Base-by-base conservation (phyloP, 805 yeast species). In the Candida sanyiensis region DNA sequence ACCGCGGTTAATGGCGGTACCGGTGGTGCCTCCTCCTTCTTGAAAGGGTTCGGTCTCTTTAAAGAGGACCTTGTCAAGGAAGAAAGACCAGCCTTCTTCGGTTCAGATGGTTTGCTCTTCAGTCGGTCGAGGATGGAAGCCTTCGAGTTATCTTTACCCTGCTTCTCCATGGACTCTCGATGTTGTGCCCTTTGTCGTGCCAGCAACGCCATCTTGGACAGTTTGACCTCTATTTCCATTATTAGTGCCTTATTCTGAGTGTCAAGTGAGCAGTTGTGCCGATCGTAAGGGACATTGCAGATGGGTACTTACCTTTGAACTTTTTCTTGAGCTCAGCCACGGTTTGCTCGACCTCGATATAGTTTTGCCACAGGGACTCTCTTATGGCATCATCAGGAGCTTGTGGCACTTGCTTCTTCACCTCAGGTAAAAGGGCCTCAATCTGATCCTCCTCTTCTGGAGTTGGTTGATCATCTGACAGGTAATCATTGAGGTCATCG, bases 291-390 rank as follows among this genome's bases (percentile, higher is more conserved):
- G 7, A 13, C 17, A 20, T 20, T n/a, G n/a, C n/a, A 17, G n/a
- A 13, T 18, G 19, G 17, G 16, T 15, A 15, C 18, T 21, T 27
- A n/a, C 18, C 32, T 10, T 33, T 7, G 7, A 7, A 47, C 54
- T 42, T 44, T 52, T 63, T 59, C 43, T 54, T 56, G 31, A 69
- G 38, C 42, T 77, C 80, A 23, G 60, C 64, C 7, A 78, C 47
- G 0, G 85, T 57, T 10, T 69, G 69, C 4, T 70, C 74, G 5
- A 77, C 50, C 30, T 73, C 77, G 51, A 72, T 72, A 52, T 78
- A 78, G 48, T 76, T 74, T 46, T 64, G 65, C 71, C 80, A 80
- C 9, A 83, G 62, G 0, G 75, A 62, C 46, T 77, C 81, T 49
- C 77, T 73, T 43, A 82, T 57, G 33, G 70, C 75, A 11, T 62